These are phyloP conservation scores for Phaeophleospora eucalypticola DNA, from an alignment of 2,329 filamentous ascomycete species.

Conservation along the genomic window DNA sequence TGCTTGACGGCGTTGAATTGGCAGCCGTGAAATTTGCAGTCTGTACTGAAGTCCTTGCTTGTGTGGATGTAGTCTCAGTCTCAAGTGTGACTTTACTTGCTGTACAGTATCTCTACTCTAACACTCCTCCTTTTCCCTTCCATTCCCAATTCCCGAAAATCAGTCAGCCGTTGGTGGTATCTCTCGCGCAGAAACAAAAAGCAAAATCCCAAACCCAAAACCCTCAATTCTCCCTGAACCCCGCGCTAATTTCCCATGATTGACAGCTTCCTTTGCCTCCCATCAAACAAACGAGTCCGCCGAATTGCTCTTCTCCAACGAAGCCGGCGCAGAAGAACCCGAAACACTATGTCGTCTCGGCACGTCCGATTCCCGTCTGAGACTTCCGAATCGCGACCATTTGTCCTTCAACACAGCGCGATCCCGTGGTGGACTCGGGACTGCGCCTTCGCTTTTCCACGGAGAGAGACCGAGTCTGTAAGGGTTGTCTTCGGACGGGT, in stretches of 20 bases:
- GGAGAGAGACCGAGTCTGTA: not conserved
- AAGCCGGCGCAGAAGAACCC: slow-evolving; percentile 6
- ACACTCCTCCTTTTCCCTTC: too few species aligned
- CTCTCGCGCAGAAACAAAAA: not conserved
- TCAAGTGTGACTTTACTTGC: too few species aligned
- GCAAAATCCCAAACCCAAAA: not conserved
- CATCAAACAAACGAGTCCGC: slow-evolving; percentile 13
- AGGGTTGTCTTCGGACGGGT: not conserved
- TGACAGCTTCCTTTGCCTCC: not conserved
- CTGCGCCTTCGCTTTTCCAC: not conserved
- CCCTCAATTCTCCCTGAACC: too few species aligned
- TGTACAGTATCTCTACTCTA: too few species aligned
- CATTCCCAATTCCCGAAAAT: too few species aligned
- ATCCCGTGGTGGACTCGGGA: not conserved
- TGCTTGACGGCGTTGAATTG: too few species aligned
- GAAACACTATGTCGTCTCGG: slow-evolving; percentile 4
- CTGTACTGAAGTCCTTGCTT: too few species aligned
- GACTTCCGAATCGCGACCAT: not conserved
- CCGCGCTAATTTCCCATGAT: not conserved
- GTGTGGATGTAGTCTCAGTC: too few species aligned
- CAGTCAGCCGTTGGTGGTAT: not conserved
- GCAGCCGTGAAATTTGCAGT: too few species aligned
- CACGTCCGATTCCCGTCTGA: slow-evolving; percentile 4
- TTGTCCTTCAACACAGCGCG: slow-evolving; percentile 5
- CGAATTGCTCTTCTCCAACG: slow-evolving; percentile 11